Evolutionary conservation across 148 eudicot species (phyloP).

Genomic region (Rhododendron ovatum): DNA sequence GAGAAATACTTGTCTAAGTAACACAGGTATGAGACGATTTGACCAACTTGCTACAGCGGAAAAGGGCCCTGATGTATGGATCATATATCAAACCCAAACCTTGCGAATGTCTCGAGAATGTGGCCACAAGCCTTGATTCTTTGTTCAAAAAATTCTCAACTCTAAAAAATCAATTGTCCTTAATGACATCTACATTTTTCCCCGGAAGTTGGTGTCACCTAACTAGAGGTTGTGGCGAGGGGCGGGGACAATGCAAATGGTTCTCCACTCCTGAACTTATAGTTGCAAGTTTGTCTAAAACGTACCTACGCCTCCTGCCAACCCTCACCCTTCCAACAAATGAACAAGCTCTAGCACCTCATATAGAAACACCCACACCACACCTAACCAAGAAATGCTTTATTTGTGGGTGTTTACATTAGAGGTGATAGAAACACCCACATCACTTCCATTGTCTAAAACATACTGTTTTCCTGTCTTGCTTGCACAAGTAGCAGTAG

Average conservation of each 20-base stretch:
- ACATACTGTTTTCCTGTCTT: no score
- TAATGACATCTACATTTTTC: neutral
- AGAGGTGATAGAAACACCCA: no score
- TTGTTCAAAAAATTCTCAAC: neutral
- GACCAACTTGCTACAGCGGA: neutral
- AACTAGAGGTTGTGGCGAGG: neutral
- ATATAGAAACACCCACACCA: neutral
- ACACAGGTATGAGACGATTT: neutral
- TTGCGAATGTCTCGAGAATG: neutral
- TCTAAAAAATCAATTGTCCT: neutral
- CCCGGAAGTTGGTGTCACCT: neutral
- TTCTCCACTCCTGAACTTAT: neutral
- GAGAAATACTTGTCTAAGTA: neutral
- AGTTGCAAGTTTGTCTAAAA: neutral
- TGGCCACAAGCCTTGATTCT: neutral
- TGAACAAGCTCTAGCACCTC: neutral
- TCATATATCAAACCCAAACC: neutral
- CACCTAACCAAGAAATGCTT: neutral
- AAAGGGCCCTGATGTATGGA: neutral
- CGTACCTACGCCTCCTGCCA: neutral
- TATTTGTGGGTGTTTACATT: no score
- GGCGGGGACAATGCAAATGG: neutral
- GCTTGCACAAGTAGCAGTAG: no score
- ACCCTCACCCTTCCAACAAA: neutral
- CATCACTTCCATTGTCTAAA: no score